phyloP scores from a whole-genome alignment of 306 rosid genomes.

The Dryas octopetala region DNA sequence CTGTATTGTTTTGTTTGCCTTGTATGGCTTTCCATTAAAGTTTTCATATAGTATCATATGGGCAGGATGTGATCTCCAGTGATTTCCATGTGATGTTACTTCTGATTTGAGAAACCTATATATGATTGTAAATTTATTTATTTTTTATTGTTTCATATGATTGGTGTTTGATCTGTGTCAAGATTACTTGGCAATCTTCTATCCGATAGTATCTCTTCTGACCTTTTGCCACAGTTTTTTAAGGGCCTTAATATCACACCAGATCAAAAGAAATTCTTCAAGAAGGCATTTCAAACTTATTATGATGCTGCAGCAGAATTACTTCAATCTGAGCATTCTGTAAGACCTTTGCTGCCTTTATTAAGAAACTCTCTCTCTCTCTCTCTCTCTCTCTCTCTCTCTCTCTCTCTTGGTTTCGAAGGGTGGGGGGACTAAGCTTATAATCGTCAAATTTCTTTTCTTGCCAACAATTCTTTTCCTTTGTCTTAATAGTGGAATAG shows the following conservation, averaged over 20 bases:
- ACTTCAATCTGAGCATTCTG: conserved; percentile 94
- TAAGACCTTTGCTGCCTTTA: conserved; percentile 41
- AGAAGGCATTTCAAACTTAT: conserved; percentile 80
- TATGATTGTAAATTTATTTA: not conserved
- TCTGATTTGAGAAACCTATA: not conserved
- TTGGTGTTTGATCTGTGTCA: conserved; percentile 15
- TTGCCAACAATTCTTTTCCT: not conserved
- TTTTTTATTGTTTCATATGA: not conserved
- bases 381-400: conserved; percentile 16
- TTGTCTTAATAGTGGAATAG: not conserved
- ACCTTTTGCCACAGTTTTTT: conserved; percentile 65
- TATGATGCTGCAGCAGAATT: conserved; percentile 84
- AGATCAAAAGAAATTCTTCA: conserved; percentile 83
- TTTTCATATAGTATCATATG: not conserved
- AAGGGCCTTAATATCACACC: conserved; percentile 83
- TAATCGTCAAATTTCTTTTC: too few species aligned
- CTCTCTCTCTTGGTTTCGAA: conserved; percentile 6
- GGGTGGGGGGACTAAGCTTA: not conserved
- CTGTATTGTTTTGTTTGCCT: not conserved
- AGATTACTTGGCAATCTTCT: conserved; percentile 20
- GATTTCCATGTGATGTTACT: not conserved
- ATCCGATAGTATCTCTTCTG: conserved; percentile 34
- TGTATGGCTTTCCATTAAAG: not conserved
- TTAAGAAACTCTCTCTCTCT: conserved; percentile 18
- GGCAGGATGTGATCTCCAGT: conserved; percentile 5